phyloP scores from a whole-genome alignment of 2,329 filamentous ascomycete species.

The Aspergillus ibericus region DNA sequence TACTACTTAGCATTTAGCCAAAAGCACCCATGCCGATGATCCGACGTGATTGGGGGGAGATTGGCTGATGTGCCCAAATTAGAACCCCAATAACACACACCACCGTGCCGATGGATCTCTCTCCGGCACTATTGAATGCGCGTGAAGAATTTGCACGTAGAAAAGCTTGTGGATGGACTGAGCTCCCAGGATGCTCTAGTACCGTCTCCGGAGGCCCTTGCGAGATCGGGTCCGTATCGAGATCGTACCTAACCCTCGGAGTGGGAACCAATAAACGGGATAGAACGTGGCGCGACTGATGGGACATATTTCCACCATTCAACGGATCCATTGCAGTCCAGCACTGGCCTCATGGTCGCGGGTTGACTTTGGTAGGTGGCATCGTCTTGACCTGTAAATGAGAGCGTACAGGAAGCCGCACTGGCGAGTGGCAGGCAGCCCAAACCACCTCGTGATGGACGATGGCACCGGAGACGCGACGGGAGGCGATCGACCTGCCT shows the following conservation, averaged over 20 bases:
- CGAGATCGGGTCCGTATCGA: slow-evolving; percentile 7
- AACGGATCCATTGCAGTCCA: not conserved
- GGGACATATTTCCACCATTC: not conserved
- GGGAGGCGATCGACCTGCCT: not conserved
- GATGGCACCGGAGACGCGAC: slow-evolving; percentile 4
- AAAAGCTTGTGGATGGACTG: not conserved
- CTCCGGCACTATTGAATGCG: not conserved
- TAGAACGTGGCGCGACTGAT: slow-evolving; percentile 5
- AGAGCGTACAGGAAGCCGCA: not conserved
- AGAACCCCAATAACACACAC: not conserved
- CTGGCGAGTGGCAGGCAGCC: not conserved
- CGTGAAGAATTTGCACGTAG: not conserved
- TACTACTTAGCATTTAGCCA: not conserved
- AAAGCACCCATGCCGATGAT: slow-evolving; percentile 1
- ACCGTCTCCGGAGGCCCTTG: not conserved
- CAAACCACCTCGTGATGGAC: not conserved
- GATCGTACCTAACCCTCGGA: not conserved
- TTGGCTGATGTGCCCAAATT: slow-evolving; percentile 1
- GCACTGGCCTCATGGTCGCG: too few relatives aligned
- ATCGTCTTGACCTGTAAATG: not conserved
- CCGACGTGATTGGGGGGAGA: not conserved
- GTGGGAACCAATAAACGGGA: slow-evolving; percentile 1
- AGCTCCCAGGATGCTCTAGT: not conserved
- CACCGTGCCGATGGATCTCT: not conserved
- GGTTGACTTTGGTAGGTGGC: not conserved